Evolutionary conservation across 768 basidiomycete species (phyloP).

Genomic region (Pulveroboletus sp.): DNA sequence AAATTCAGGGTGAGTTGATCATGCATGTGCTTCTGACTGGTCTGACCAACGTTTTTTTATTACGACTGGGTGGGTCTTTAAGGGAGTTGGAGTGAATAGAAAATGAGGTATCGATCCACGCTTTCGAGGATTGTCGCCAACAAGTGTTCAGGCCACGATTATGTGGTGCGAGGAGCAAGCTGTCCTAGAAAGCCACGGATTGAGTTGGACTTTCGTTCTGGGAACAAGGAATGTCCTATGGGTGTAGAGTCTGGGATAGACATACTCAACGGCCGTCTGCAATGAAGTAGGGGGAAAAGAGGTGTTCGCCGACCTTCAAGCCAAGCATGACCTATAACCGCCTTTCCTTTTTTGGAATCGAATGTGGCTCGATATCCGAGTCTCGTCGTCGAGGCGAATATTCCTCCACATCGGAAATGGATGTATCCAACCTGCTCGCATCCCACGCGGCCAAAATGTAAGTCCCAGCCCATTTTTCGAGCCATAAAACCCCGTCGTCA

Average conservation of each 20-base stretch:
- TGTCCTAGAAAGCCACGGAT: not conserved
- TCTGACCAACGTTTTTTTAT: not conserved
- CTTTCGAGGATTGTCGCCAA: not conserved
- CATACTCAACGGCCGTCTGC: too few species aligned
- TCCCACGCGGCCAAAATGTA: slow-evolving; percentile 70
- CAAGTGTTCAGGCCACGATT: too few species aligned
- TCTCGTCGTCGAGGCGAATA: too few species aligned
- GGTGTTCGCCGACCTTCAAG: too few species aligned
- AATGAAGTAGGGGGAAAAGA: too few species aligned
- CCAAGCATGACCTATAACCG: too few species aligned
- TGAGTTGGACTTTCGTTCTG: too few species aligned
- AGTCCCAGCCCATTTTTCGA: slow-evolving; percentile 21
- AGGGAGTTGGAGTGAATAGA: not conserved
- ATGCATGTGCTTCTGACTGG: not conserved
- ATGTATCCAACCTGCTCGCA: slow-evolving; percentile 49
- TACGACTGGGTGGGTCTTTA: not conserved
- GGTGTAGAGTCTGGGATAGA: too few species aligned
- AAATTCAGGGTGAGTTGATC: not conserved
- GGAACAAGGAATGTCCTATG: not conserved
- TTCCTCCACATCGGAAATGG: slow-evolving; percentile 1
- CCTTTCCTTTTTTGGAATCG: slow-evolving; percentile 4
- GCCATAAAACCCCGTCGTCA: not conserved
- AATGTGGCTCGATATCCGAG: not conserved
- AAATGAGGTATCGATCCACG: not conserved
- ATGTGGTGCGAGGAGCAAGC: not conserved